These are phyloP conservation scores for Fusarium newnesense DNA, from an alignment of 2,329 filamentous ascomycete genomes.

Conservation along the genomic window DNA sequence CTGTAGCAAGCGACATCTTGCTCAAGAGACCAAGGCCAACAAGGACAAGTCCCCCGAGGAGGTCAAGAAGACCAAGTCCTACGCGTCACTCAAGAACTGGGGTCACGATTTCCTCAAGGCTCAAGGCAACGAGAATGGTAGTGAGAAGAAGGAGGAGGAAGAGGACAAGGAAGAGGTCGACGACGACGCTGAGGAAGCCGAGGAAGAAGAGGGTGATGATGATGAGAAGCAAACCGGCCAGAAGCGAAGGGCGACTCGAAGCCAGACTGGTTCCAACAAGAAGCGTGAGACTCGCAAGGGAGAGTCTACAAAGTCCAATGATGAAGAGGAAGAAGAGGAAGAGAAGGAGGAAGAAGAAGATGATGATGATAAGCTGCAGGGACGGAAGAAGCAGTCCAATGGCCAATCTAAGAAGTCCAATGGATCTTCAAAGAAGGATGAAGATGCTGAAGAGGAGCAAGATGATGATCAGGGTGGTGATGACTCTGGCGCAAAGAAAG, in stretches of 20 bases:
- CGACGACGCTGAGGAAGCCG: background rate
- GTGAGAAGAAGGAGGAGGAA: slow-evolving; percentile 26
- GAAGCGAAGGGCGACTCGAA: slow-evolving; percentile 43
- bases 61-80: slow-evolving; percentile 61
- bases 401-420: slow-evolving; percentile 20
- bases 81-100: slow-evolving; percentile 72
- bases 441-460: slow-evolving; percentile 1
- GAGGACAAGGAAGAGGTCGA: slow-evolving; percentile 19
- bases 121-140: slow-evolving; percentile 15
- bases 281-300: slow-evolving; percentile 46
- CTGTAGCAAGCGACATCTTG: slow-evolving; percentile 68
- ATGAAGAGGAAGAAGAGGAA: slow-evolving; percentile 19
- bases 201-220: slow-evolving; percentile 17
- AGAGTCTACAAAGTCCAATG: slow-evolving; percentile 32
- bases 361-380: slow-evolving; percentile 13
- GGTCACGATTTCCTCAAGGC: slow-evolving; percentile 64
- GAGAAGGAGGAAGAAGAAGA: slow-evolving; percentile 16
- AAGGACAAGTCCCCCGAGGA: slow-evolving; percentile 59
- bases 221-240: slow-evolving; percentile 31
- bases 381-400: slow-evolving; percentile 19
- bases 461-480: background rate
- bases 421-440: slow-evolving; percentile 5
- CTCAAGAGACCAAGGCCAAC: slow-evolving; percentile 70
- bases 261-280: slow-evolving; percentile 44
- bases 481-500: slow-evolving; percentile 43